phyloP scores from a whole-genome alignment of 805 yeast genomes.

The Yamadazyma paraphyllophila region DNA sequence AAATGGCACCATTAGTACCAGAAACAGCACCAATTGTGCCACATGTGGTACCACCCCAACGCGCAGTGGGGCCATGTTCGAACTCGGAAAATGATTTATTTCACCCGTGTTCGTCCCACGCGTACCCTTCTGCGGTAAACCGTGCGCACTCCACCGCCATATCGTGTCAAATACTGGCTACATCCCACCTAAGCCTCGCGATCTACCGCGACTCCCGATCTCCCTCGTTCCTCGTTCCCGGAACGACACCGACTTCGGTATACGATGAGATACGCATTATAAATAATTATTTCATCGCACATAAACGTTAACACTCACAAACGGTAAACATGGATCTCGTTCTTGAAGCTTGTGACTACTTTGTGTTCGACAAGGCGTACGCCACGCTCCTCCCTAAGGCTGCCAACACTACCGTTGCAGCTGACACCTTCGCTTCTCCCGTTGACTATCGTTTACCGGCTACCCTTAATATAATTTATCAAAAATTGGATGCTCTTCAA shows the following conservation, averaged over 20 bases:
- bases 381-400: constrained; percentile 50
- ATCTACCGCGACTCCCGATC: no score
- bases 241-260: constrained; percentile 7
- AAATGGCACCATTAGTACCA: background rate
- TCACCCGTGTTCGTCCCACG: background rate
- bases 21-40: background rate
- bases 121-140: no score
- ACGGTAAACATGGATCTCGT: constrained; percentile 75
- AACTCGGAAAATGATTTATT: background rate
- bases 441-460: background rate
- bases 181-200: no score
- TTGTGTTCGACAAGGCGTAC: constrained; percentile 68
- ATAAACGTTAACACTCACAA: background rate
- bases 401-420: constrained; percentile 13
- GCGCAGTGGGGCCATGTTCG: background rate
- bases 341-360: constrained; percentile 75
- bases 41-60: no score
- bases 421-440: background rate
- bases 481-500: constrained; percentile 20
- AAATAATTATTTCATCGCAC: constrained; percentile 21
- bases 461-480: constrained; percentile 10
- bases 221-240: constrained; percentile 2
- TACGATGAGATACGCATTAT: constrained; percentile 35
- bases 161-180: no score
- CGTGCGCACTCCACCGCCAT: no score